phyloP scores from a whole-genome alignment of 495 filamentous ascomycete genomes.

The Tetracladium marchalianum region DNA sequence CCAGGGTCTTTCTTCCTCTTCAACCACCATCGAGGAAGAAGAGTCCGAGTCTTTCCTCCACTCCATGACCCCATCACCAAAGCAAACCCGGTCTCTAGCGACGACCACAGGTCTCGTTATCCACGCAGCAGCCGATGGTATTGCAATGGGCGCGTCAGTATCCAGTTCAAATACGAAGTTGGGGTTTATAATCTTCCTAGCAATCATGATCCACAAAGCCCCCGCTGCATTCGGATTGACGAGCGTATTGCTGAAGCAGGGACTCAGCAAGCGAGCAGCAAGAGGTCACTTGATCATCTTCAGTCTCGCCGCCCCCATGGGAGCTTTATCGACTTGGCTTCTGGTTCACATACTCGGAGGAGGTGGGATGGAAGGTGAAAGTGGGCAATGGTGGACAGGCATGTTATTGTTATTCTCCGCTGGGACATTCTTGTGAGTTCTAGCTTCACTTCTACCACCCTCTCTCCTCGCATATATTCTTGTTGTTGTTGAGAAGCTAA shows the following conservation, averaged over 20 bases:
- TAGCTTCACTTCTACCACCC: background rate
- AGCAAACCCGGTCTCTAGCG: constrained; percentile 45
- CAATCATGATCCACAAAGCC: constrained; percentile 96
- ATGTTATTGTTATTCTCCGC: constrained; percentile 85
- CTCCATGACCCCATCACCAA: constrained; percentile 35
- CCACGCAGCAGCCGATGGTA: constrained; percentile 92
- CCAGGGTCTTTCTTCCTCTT: constrained; percentile 29
- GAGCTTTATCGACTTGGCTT: constrained; percentile 74
- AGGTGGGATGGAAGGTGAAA: constrained; percentile 19
- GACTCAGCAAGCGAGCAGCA: constrained; percentile 74
- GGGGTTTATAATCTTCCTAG: constrained; percentile 83
- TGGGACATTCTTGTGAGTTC: constrained; percentile 84
- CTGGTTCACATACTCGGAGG: constrained; percentile 64
- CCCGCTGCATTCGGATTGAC: constrained; percentile 94
- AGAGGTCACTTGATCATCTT: constrained; percentile 83
- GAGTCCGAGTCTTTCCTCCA: constrained; percentile 43
- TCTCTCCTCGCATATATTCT: background rate
- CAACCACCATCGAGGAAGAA: constrained; percentile 24
- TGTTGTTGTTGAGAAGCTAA: constrained; percentile 11
- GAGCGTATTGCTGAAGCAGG: constrained; percentile 78
- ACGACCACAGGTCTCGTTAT: constrained; percentile 94
- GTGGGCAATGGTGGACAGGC: constrained; percentile 74
- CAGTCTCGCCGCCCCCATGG: constrained; percentile 80
- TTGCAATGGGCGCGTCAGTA: constrained; percentile 83
- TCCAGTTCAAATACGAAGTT: constrained; percentile 61